Evolutionary conservation across 2,329 filamentous ascomycete species (phyloP).

Genomic region (Macrophomina tecta): DNA sequence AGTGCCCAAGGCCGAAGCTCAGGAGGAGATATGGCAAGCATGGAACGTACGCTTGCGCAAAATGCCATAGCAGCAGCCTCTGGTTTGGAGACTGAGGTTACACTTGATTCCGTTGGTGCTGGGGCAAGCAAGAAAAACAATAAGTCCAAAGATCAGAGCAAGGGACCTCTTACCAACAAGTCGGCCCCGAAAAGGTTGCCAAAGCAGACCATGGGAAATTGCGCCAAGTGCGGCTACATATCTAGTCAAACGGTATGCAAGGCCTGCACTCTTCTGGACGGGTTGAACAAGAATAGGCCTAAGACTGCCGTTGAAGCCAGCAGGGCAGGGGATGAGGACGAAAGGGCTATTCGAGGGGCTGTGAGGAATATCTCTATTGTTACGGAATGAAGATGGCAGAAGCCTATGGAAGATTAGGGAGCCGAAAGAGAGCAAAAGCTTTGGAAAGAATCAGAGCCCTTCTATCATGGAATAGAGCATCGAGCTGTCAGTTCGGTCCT

Average conservation of each 20-base stretch:
- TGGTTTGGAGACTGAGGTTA: conserved; percentile 42
- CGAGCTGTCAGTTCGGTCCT: too few relatives aligned
- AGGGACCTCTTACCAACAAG: conserved; percentile 33
- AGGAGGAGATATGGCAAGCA: conserved; percentile 79
- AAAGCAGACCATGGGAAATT: conserved; percentile 81
- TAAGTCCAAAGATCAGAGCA: conserved; percentile 30
- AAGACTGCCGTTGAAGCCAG: conserved; percentile 44
- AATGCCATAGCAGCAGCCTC: conserved; percentile 62
- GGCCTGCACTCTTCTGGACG: conserved; percentile 87
- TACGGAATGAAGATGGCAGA: conserved; percentile 1
- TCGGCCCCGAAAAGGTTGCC: conserved; percentile 41
- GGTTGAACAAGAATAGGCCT: conserved; percentile 76
- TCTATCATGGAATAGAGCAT: too few relatives aligned
- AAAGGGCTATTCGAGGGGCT: background rate
- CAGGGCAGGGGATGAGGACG: background rate
- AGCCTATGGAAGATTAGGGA: too few relatives aligned
- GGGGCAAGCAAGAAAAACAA: conserved; percentile 32
- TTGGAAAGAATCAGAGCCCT: too few relatives aligned
- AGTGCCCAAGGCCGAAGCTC: conserved; percentile 69
- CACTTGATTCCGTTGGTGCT: background rate
- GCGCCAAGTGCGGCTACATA: conserved; percentile 89
- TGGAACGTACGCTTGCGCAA: conserved; percentile 74
- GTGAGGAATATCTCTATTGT: conserved; percentile 14
- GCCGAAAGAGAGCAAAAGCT: too few relatives aligned
- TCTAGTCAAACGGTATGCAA: conserved; percentile 95